A percentile compares a stretch with the other conserved stretches of the same genome.
These are phyloP conservation scores for Fusarium ambrosium DNA, from an alignment of 2,329 filamentous ascomycete genomes.

Conservation along the genomic window DNA sequence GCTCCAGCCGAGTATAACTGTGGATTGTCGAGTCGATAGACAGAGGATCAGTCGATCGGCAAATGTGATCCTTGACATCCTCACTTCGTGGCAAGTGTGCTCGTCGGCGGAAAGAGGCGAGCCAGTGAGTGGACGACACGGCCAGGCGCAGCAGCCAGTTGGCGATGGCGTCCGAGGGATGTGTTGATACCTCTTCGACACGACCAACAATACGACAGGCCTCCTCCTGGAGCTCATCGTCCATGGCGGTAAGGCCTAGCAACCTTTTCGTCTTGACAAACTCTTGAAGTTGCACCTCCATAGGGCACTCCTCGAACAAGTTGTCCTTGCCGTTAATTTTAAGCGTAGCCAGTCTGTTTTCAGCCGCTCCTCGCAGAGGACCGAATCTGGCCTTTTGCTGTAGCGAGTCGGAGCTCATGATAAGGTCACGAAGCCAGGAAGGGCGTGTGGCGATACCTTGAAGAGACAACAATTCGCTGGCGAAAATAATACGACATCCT, in stretches of 20 bases:
- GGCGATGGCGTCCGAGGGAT: conserved; percentile 64
- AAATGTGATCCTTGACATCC: conserved; percentile 63
- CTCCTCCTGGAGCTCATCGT: conserved; percentile 71
- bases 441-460: conserved; percentile 55
- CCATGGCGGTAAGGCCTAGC: conserved; percentile 71
- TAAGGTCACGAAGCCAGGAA: conserved; percentile 71
- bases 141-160: conserved; percentile 70
- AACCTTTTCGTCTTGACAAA: conserved; percentile 65
- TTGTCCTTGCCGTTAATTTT: conserved; percentile 71
- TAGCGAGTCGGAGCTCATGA: conserved; percentile 63
- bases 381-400: conserved; percentile 62
- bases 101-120: conserved; percentile 67
- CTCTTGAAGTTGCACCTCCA: conserved; percentile 67
- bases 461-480: conserved; percentile 62
- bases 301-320: conserved; percentile 68
- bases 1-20: conserved; percentile 69
- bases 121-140: conserved; percentile 65
- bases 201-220: conserved; percentile 70
- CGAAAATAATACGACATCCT: conserved; percentile 71
- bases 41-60: conserved; percentile 65
- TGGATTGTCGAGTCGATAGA: conserved; percentile 72
- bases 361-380: conserved; percentile 60
- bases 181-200: conserved; percentile 66
- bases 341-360: conserved; percentile 63
- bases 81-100: conserved; percentile 70